Percentiles rank a stretch among this genome's conserved stretches.
Evolutionary conservation across 208 protist species (phyloP).

Genomic region (Acanthamoeba healyi): DNA sequence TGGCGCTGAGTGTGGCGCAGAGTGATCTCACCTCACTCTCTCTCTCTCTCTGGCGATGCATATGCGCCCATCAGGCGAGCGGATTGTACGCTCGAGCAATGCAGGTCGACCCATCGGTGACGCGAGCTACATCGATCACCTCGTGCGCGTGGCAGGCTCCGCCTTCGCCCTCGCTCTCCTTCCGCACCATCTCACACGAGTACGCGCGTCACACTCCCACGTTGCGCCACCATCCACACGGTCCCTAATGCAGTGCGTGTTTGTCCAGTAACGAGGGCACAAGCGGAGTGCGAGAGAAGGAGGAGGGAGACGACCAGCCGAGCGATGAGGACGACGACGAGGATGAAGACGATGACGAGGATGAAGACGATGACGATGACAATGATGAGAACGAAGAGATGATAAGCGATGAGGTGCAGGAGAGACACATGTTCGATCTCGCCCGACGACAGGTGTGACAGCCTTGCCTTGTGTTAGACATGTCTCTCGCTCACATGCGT

Average conservation of each 20-base stretch:
- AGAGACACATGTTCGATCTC: constrained; percentile 54
- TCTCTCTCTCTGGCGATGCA: not conserved
- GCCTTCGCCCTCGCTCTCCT: constrained; percentile 2
- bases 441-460: not conserved
- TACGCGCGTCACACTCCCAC: not conserved
- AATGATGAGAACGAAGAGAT: not conserved
- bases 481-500: too few relatives aligned
- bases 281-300: not conserved
- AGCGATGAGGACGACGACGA: not conserved
- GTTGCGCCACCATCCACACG: too few relatives aligned
- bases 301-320: not conserved
- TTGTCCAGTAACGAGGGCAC: not conserved
- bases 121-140: not conserved
- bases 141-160: constrained; percentile 30
- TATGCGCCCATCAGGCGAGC: not conserved
- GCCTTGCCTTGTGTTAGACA: not conserved
- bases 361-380: not conserved
- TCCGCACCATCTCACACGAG: not conserved
- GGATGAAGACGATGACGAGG: not conserved
- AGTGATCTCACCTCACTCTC: too few relatives aligned
- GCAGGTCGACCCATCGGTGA: not conserved
- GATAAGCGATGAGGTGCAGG: constrained; percentile 26
- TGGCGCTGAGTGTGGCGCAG: not conserved
- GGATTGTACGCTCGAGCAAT: not conserved
- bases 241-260: too few relatives aligned